Percentiles rank a stretch among this genome's conserved stretches.
These are phyloP conservation scores for Epichloe baconii DNA, from an alignment of 2,329 filamentous ascomycete genomes.

Conservation along the genomic window DNA sequence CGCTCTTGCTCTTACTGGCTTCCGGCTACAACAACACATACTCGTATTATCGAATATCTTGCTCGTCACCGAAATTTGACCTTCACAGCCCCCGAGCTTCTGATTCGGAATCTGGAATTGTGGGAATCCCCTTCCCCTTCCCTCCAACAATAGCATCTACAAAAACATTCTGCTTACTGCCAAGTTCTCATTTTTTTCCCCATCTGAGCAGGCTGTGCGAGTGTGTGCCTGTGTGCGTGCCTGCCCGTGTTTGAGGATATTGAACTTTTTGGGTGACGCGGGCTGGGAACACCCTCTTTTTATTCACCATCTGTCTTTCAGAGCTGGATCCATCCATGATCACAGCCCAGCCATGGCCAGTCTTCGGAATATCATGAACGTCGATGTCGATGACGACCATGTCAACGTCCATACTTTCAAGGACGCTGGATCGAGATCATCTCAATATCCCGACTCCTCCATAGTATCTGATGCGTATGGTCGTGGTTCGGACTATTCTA, in stretches of 20 bases:
- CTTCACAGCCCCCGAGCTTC: constrained; percentile 7
- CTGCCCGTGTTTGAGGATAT: constrained; percentile 3
- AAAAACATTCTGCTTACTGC: constrained; percentile 5
- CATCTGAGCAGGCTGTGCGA: constrained; percentile 30
- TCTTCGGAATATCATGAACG: constrained; percentile 44
- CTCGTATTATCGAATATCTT: constrained; percentile 1
- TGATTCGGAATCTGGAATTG: neutral
- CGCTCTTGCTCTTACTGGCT: neutral
- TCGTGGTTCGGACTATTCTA: constrained; percentile 9
- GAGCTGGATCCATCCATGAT: constrained; percentile 23
- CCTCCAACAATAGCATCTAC: constrained; percentile 4
- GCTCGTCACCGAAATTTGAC: neutral
- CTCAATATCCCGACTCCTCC: constrained; percentile 19
- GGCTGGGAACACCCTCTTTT: constrained; percentile 1
- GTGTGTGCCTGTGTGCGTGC: neutral
- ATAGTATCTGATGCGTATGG: constrained; percentile 15
- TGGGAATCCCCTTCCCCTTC: neutral
- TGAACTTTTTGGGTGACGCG: constrained; percentile 1
- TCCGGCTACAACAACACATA: constrained; percentile 1
- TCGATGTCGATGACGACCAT: constrained; percentile 37
- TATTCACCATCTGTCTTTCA: neutral
- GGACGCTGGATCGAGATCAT: constrained; percentile 23
- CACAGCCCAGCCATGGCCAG: constrained; percentile 35
- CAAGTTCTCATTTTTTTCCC: constrained; percentile 6
- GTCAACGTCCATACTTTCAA: constrained; percentile 29